These are phyloP conservation scores for Buxus sempervirens DNA, from an alignment of 164 flowering plant species.

Conservation along the genomic window DNA sequence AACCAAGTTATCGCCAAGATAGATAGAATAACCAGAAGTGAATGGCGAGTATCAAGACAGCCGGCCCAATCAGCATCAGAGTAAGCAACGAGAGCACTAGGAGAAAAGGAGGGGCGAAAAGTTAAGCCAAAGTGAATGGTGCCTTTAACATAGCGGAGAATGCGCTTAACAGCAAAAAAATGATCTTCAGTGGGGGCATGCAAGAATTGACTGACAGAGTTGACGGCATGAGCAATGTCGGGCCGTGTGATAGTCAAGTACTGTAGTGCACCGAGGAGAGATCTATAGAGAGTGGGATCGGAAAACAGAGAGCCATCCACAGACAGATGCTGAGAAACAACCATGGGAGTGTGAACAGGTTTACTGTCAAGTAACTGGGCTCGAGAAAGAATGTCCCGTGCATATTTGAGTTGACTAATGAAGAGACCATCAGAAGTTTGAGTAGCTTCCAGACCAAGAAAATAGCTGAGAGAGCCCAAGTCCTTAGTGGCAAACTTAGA, in stretches of 20 bases:
- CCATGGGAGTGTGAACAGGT: background rate
- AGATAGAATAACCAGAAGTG: constrained; percentile 6
- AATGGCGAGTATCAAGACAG: background rate
- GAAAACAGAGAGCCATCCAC: background rate
- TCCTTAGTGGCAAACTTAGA: constrained; percentile 5
- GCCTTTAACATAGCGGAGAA: constrained; percentile 10
- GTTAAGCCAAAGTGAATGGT: background rate
- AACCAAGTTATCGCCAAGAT: constrained; percentile 1
- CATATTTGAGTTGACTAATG: background rate
- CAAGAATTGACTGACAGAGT: constrained; percentile 5
- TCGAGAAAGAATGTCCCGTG: background rate
- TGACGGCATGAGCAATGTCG: constrained; percentile 3
- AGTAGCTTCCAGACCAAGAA: background rate
- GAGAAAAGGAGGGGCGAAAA: background rate
- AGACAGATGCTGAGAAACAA: background rate
- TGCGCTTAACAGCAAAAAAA: constrained; percentile 4
- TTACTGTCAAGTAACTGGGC: background rate
- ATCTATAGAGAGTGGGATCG: background rate
- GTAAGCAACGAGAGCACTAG: background rate
- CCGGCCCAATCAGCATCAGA: constrained; percentile 8
- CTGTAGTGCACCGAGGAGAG: background rate
- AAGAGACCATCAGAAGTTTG: background rate
- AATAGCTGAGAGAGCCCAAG: background rate
- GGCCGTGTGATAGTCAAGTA: constrained; percentile 9
- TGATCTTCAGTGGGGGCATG: background rate